Evolutionary conservation across 805 yeast species (phyloP), one percentile per base, ranked within the genome.

Genomic region (Spathaspora sp.): DNA sequence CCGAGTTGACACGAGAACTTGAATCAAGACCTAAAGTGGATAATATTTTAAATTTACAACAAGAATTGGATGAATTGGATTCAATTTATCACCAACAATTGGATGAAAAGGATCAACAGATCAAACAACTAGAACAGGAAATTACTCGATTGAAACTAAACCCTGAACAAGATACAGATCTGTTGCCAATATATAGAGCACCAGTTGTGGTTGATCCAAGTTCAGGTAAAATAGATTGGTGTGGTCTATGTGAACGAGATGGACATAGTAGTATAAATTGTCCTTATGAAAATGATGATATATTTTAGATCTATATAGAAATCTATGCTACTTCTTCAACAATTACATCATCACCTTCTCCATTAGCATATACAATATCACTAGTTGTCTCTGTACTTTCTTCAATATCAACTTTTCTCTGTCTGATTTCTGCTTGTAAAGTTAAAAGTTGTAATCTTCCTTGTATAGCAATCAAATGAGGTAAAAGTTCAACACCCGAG

Each of bases 261-360:
- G 99, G 98, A 0, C 99, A 93, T 63, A 85, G 83, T 46, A 87
- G 94, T 56, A 75, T 85, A 29, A 90, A 90, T 51, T 93, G 99
- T 68, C 97, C 97, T 0, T 90, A 81, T 63, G 96, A 86, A 57
- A 80, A 81, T 57, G 86, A 81, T 56, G 86, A 81, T 56, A 69
- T 78, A 52, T 81, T 77, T 55, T 78, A 64, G 57, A 17, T 20
- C 48, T 46, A 3, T 23, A 23, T 23, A 23, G 6, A 23, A 23
- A 11, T 40, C 19, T 40, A 39, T 47, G 23, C 70, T 60, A 79
- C 69, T 44, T 79, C 84, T 18, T 53, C 61, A 78, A 83, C 20
- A 18, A 44, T 54, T 39, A 59, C 52, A 61, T 62, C 69, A 52
- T 72, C 75, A 55, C 67, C 65, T 55, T 75, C 79, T 8, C 76